Evolutionary conservation across 805 yeast species (phyloP).

Genomic region (Tetrapisispora pingtungensis): DNA sequence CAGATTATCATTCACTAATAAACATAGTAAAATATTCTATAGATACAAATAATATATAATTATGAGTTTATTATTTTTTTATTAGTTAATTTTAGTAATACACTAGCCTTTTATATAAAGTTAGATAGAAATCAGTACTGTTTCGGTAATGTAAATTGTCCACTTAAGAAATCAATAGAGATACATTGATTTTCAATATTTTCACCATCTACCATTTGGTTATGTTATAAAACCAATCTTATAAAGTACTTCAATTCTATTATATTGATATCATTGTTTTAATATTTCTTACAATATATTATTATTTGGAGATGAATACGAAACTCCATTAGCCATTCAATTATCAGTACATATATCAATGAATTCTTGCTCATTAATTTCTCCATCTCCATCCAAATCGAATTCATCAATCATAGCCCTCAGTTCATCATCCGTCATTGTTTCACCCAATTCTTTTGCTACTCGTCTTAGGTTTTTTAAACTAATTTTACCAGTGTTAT

Average conservation of each 20-base stretch:
- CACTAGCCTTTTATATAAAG: conserved; percentile 1
- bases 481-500: conserved; percentile 75
- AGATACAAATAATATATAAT: no score
- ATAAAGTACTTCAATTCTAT: no score
- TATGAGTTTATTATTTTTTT: no score
- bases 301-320: no score
- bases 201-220: no score
- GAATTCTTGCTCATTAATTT: conserved; percentile 83
- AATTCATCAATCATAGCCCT: conserved; percentile 97
- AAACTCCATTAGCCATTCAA: no score
- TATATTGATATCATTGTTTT: no score
- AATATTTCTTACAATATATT: no score
- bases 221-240: no score
- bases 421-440: conserved; percentile 81
- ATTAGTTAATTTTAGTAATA: background rate
- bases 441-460: conserved; percentile 88
- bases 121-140: background rate
- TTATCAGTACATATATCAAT: conserved; percentile 74
- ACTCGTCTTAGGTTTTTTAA: conserved; percentile 76
- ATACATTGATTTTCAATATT: no score
- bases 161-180: background rate
- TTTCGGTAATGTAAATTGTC: background rate
- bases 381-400: conserved; percentile 94
- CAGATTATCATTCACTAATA: no score
- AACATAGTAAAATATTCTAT: no score